Evolutionary conservation across 352 stramenopile genomes (phyloP).

Genomic region (Globisporangium barbulae): DNA sequence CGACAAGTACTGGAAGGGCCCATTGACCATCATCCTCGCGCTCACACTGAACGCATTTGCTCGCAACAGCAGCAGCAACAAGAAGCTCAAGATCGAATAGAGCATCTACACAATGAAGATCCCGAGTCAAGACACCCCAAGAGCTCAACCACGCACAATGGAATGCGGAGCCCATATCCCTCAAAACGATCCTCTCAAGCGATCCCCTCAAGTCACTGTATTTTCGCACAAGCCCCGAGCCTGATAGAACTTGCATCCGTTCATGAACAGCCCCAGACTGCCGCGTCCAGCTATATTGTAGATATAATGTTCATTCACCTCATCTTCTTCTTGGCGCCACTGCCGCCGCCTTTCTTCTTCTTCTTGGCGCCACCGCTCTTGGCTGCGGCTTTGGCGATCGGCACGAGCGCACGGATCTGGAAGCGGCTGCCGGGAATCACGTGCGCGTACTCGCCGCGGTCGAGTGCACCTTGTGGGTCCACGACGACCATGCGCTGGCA

Average conservation of each 20-base stretch:
- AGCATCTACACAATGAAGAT: background rate
- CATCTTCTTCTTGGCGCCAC: conserved; percentile 31
- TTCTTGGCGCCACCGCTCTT: conserved; percentile 29
- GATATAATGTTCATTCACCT: background rate
- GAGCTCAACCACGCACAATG: conserved; percentile 10
- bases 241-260: background rate
- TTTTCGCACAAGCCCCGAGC: background rate
- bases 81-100: conserved; percentile 27
- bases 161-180: conserved; percentile 7
- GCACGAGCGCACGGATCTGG: conserved; percentile 63
- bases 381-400: conserved; percentile 18
- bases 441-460: conserved; percentile 50
- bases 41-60: conserved; percentile 15
- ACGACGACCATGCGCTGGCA: conserved; percentile 42
- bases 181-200: background rate
- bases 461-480: conserved; percentile 38
- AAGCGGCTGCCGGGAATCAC: conserved; percentile 63
- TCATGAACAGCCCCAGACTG: background rate
- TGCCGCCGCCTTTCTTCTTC: conserved; percentile 19
- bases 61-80: background rate
- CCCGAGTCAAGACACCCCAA: background rate
- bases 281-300: background rate
- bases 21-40: conserved; percentile 35
- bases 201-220: background rate
- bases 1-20: conserved; percentile 68